Percentiles rank a stretch among this genome's conserved stretches.
Conservation (phyloP, 148 eudicot genomes). For the Selenicereus undatus region DNA sequence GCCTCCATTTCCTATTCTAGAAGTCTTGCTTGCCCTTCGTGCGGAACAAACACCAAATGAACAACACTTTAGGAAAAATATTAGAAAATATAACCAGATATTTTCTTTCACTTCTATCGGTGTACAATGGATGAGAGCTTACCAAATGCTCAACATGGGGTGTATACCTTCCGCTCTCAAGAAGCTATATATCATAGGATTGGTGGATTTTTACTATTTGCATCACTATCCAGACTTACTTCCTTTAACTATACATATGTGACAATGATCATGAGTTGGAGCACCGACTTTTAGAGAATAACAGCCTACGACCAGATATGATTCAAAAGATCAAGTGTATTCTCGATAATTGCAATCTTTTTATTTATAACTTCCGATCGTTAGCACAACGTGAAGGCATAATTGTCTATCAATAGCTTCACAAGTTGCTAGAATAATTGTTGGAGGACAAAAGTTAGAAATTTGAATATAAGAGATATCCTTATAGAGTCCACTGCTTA, state of each 20-base stretch:
- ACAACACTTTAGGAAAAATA: too few species aligned
- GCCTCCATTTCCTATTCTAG: too few species aligned
- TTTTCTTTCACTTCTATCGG: constrained; percentile 14
- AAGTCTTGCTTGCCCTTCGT: too few species aligned
- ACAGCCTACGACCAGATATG: background rate
- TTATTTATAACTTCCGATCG: background rate
- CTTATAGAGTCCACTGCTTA: background rate
- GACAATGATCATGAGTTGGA: constrained; percentile 11
- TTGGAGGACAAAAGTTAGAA: constrained; percentile 9
- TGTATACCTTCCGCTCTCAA: constrained; percentile 9
- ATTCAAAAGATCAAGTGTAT: background rate
- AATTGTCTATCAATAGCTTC: constrained; percentile 10
- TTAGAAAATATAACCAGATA: too few species aligned
- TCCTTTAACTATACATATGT: background rate
- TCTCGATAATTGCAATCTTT: constrained; percentile 4
- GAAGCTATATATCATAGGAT: background rate
- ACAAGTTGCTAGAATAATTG: constrained; percentile 4
- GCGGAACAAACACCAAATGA: too few species aligned
- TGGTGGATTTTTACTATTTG: background rate
- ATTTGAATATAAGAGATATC: constrained; percentile 5
- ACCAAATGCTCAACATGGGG: constrained; percentile 11
- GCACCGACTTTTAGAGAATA: background rate
- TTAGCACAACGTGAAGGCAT: constrained; percentile 7
- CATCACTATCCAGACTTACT: background rate
- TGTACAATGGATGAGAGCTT: constrained; percentile 10